Evolutionary conservation across 1,284 basidiomycete genomes (phyloP).

Genomic region (Ganoderma sp.): DNA sequence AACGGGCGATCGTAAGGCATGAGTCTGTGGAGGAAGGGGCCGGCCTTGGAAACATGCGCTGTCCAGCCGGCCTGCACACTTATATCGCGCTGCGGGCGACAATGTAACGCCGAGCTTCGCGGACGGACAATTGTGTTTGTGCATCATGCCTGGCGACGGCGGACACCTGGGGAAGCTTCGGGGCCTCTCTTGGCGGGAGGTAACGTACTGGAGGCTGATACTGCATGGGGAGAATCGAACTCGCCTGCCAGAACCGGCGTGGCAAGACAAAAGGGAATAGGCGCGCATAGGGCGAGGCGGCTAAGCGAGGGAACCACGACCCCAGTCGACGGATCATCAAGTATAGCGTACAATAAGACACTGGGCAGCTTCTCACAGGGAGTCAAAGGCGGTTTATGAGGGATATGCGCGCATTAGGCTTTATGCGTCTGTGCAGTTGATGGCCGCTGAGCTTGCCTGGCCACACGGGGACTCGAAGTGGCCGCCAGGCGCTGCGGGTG

Average conservation of each 20-base stretch:
- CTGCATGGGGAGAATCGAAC: not conserved
- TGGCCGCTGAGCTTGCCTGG: not conserved
- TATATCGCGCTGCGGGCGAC: conserved; percentile 21
- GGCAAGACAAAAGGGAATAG: conserved; percentile 21
- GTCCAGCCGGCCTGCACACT: conserved; percentile 20
- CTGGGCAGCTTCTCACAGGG: conserved; percentile 18
- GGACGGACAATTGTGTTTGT: conserved; percentile 25
- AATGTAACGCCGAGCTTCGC: conserved; percentile 11
- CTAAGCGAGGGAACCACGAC: not conserved
- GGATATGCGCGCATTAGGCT: not conserved
- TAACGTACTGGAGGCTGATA: not conserved
- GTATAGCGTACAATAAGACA: conserved; percentile 18
- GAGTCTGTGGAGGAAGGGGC: conserved; percentile 28
- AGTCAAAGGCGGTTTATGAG: conserved; percentile 18
- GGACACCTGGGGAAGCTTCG: conserved; percentile 1
- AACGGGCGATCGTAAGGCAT: conserved; percentile 18
- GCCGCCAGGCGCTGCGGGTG: not conserved
- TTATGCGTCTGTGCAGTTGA: not conserved
- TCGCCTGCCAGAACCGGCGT: conserved; percentile 5
- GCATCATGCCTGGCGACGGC: conserved; percentile 16
- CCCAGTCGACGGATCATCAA: not conserved
- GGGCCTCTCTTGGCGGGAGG: conserved; percentile 7
- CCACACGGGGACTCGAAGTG: not conserved
- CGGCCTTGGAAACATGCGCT: conserved; percentile 22
- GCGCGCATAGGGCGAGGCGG: conserved; percentile 14